Evolutionary conservation across 2,329 filamentous ascomycete genomes (phyloP), one percentile per base, ranked within the genome.

Genomic region (Neodidymelliopsis sp.): DNA sequence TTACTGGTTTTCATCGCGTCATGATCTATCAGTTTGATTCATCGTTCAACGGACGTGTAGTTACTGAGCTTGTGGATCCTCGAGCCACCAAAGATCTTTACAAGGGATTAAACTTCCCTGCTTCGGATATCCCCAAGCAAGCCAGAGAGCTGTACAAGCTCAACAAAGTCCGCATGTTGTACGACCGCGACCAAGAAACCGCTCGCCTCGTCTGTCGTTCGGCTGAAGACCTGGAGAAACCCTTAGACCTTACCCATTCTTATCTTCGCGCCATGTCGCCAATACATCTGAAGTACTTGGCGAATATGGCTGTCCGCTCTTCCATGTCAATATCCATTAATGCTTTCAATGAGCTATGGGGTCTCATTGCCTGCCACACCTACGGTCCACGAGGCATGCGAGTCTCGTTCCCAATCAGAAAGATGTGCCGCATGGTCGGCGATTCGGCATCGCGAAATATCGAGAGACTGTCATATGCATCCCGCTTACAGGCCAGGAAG

Each of bases 321-420:
- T 96, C 90, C 56, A 96, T 96, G 91, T 96, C 91, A 0, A 91
- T 96, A 53, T 95, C 91, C 1, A 89, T 96, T 65, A 94, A 91
- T 56, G 89, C 89, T 0, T 94, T 95, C 61, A 81, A 83, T 59
- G 88, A 95, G 60, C 75, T 96, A 0, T 96, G 91, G 92, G 92
- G 91, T 0, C 75, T 96, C 20, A 91, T 96, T 29, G 86, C 90
- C 1, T 96, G 91, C 53, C 91, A 96, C 66, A 84, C 87, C 0
- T 96, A 96, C 61, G 91, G 89, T 0, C 55, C 73, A 2, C 82
- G 81, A 33, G 91, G 91, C 4, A 95, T 94, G 90, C 82, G 91
- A n/a, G 90, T 96, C 0, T 90, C 90, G 0, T 96, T 96, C 63
- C 91, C 91, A 0, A 91, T 96, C 37, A 83, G 91, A 10, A 96